Conservation (phyloP, 345 rosid species). For the Eucalyptus lansdowneana region DNA sequence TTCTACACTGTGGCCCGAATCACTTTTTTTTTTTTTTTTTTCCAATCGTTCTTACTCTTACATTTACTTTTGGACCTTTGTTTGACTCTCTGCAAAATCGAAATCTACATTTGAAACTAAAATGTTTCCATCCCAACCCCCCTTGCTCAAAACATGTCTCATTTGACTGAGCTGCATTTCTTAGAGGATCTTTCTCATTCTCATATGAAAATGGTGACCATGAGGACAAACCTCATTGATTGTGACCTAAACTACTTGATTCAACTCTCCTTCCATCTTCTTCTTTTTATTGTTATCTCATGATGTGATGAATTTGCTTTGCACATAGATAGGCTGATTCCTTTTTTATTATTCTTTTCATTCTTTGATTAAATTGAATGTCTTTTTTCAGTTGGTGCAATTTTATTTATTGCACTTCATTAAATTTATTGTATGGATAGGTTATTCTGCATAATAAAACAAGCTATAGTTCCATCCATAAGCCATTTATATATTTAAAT, state of each 20-base stretch:
- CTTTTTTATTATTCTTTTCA: not conserved
- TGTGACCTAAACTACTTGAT: not conserved
- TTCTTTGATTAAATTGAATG: not conserved
- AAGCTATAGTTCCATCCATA: not conserved
- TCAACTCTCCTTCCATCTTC: not conserved
- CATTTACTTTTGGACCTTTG: too few species aligned
- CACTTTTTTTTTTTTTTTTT: too few species aligned
- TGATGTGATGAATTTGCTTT: not conserved
- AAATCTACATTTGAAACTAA: rapidly evolving
- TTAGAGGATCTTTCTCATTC: too few species aligned
- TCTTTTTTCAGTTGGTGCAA: not conserved
- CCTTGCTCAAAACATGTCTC: too few species aligned
- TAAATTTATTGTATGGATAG: not conserved
- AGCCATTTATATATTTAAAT: not conserved
- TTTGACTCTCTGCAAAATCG: rapidly evolving
- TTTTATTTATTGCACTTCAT: not conserved
- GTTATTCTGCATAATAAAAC: rapidly evolving
- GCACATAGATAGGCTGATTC: not conserved
- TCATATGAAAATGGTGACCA: too few species aligned
- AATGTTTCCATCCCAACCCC: too few species aligned
- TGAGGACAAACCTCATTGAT: too few species aligned
- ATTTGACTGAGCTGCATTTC: too few species aligned
- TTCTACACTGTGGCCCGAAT: not conserved
- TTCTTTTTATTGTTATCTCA: too few species aligned
- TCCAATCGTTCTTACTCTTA: too few species aligned